Conservation (phyloP, 768 basidiomycete species). For the Tremella mesenterica region DNA sequence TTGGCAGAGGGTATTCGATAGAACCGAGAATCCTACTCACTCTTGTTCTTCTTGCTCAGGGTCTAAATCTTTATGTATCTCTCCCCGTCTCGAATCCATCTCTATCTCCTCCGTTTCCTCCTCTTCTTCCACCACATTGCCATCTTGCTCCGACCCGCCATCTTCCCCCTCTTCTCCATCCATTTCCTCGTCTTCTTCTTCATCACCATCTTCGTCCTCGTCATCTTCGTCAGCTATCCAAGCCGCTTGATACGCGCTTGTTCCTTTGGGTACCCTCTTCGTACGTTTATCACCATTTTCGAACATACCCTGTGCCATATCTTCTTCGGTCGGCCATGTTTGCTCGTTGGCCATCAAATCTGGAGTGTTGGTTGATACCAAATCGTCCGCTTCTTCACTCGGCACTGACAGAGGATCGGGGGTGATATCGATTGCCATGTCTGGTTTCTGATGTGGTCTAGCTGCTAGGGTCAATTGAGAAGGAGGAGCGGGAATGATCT, state of each 20-base stretch:
- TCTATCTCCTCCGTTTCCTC: constrained; percentile 55
- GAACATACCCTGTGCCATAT: constrained; percentile 61
- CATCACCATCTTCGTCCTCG: constrained; percentile 53
- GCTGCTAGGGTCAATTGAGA: constrained; percentile 32
- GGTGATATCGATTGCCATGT: constrained; percentile 45
- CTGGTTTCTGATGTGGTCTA: constrained; percentile 23
- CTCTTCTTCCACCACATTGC: constrained; percentile 58
- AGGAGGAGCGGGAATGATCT: constrained; percentile 65
- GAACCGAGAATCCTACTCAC: constrained; percentile 51
- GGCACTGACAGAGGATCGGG: constrained; percentile 56
- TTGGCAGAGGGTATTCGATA: too few relatives aligned
- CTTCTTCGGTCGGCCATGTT: constrained; percentile 97
- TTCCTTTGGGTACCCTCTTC: constrained; percentile 84
- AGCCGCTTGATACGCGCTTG: constrained; percentile 91
- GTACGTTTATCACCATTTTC: constrained; percentile 60
- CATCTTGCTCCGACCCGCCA: constrained; percentile 19
- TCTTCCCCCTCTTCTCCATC: constrained; percentile 39
- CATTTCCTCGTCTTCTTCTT: constrained; percentile 49
- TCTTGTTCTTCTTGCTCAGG: constrained; percentile 75
- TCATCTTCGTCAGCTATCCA: constrained; percentile 86
- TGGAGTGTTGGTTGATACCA: constrained; percentile 76
- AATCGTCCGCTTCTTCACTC: constrained; percentile 62
- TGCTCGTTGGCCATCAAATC: constrained; percentile 90
- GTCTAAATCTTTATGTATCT: constrained; percentile 51
- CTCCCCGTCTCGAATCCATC: constrained; percentile 48